Percentiles rank a stretch among this genome's conserved stretches.
These are phyloP conservation scores for Ogataea philodendri DNA, from an alignment of 805 yeast genomes.

Conservation along the genomic window DNA sequence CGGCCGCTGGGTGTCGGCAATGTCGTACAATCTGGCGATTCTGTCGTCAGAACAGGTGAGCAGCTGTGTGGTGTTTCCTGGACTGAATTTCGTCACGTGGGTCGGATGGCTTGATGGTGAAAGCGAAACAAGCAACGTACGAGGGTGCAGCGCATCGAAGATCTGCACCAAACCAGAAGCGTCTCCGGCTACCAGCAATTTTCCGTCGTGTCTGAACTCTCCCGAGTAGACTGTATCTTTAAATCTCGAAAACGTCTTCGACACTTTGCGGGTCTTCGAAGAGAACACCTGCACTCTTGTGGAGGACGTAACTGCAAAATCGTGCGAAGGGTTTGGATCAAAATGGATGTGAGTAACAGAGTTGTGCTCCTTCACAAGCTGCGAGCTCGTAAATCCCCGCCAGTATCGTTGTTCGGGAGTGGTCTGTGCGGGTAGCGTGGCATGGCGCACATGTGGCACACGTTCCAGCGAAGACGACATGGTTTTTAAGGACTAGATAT, in stretches of 20 bases:
- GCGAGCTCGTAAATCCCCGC: conserved; percentile 82
- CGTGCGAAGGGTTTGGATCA: conserved; percentile 82
- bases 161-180: conserved; percentile 91
- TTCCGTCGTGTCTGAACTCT: conserved; percentile 88
- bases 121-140: conserved; percentile 75
- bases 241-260: conserved; percentile 81
- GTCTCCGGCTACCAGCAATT: conserved; percentile 89
- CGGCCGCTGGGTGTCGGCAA: conserved; percentile 74
- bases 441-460: conserved; percentile 61
- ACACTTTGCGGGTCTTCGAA: conserved; percentile 89
- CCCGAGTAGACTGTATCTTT: conserved; percentile 92
- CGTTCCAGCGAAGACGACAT: conserved; percentile 78
- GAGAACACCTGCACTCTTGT: conserved; percentile 91
- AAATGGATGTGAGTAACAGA: conserved; percentile 86
- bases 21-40: conserved; percentile 82
- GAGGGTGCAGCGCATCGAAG: conserved; percentile 73
- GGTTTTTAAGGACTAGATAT: neutral
- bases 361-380: conserved; percentile 88
- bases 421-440: conserved; percentile 77
- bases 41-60: conserved; percentile 92
- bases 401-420: conserved; percentile 94
- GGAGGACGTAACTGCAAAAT: conserved; percentile 89
- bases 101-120: conserved; percentile 85
- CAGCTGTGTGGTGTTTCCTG: conserved; percentile 66
- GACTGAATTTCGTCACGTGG: conserved; percentile 91